Conservation (phyloP, 2,329 filamentous ascomycete species). For the Acephala macrosclerotiorum region DNA sequence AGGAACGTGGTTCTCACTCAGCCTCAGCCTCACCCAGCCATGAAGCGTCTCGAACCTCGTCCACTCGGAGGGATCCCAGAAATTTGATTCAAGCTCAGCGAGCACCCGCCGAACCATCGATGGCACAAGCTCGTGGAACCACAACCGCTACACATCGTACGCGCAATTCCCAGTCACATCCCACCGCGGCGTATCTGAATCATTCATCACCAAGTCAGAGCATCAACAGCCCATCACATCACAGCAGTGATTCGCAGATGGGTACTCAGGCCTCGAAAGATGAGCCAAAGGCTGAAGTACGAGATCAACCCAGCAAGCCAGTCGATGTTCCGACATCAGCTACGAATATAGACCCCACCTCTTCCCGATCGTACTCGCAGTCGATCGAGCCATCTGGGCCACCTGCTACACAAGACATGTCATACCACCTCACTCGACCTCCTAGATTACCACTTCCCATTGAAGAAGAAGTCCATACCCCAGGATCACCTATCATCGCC, state of each 20-base stretch:
- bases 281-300: conserved; percentile 45
- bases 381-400: conserved; percentile 63
- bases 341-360: conserved; percentile 37
- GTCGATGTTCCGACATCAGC: conserved; percentile 56
- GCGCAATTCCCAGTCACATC: conserved; percentile 33
- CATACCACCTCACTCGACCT: conserved; percentile 72
- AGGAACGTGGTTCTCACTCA: conserved; percentile 45
- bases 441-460: conserved; percentile 92
- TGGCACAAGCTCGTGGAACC: conserved; percentile 57
- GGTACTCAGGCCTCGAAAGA: conserved; percentile 39
- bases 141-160: conserved; percentile 40
- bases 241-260: conserved; percentile 35
- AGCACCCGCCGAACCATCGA: conserved; percentile 67
- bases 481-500: conserved; percentile 87
- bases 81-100: conserved; percentile 62
- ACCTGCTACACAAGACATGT: conserved; percentile 54
- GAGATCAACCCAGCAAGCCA: conserved; percentile 59
- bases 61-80: conserved; percentile 50
- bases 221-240: conserved; percentile 31
- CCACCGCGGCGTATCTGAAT: conserved; percentile 17
- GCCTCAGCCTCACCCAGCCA: conserved; percentile 40
- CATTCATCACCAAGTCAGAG: conserved; percentile 32
- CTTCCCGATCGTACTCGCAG: conserved; percentile 42
- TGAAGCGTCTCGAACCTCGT: conserved; percentile 35
- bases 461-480: conserved; percentile 87